Base-by-base conservation (phyloP, 2,329 filamentous ascomycete genomes). In the Stagonosporopsis rhizophila region DNA sequence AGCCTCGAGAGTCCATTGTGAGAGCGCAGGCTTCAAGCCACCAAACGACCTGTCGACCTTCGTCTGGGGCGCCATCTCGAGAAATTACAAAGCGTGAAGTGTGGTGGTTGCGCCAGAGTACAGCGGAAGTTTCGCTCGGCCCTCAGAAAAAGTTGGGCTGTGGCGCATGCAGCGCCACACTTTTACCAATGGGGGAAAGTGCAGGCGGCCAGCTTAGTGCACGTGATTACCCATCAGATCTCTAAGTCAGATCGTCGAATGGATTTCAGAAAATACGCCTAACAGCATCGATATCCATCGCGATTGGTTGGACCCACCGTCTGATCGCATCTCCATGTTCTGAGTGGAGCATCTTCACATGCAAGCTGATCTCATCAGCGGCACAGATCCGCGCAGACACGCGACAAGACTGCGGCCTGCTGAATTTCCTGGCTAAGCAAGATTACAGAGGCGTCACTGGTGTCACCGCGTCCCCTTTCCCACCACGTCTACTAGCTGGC, bases 1-100 rank as follows among this genome's bases (percentile, higher is more conserved):
- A 56, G 92, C 92, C 64, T 96, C 91, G 50, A 95, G 81, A 53
- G 95, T 87, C 92, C 93, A 98, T 85, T 89, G 83, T 58, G 89
- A 90, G 28, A 92, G 79, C 6, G 88, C 79, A 15, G 90, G 89
- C 1, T 85, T 89, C 50, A 92, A 80, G 14, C 84, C 85, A 67
- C 89, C 85, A 87, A 90, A 94, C 25, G 84, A 80, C 63, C 86
- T 79, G 38, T 73, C 69, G 28, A 64, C 46, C 49, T 70, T 74
- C 7, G 63, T 47, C 44, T 74, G 68, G 6, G 75, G 72, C 9
- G 72, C 71, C 75, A 77, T 77, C 12, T 41, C 28, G 4, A 39
- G 34, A 6, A n/a, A 1, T 8, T 6, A 27, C 41, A 44, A 44
- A 20, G 28, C 45, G 50, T 44, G 34, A 44, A 37, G 32, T 42